Base-by-base conservation (phyloP, 176 grass and related monocot genomes). In the Hordeum marinum region DNA sequence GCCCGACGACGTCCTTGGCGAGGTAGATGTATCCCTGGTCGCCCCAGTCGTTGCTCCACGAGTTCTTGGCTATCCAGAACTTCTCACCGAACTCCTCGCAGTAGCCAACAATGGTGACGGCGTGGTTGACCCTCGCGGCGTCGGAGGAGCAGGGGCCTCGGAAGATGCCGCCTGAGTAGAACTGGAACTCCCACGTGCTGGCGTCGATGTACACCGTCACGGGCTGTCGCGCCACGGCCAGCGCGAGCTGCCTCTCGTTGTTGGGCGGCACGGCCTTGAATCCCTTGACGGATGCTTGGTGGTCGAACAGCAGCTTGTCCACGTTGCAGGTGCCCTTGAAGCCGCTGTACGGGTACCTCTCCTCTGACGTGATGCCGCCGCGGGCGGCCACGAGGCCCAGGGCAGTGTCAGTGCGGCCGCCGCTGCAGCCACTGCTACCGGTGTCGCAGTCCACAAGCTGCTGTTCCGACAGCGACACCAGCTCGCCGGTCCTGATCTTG, bases 41-140 rank as follows among this genome's bases (percentile, higher is more conserved):
- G 39, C 88, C 88, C 88, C 88, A 90, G 24, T 58, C 74, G 11
- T 32, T 42, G 43, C 88, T 67, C 88, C 88, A 90, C 3, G 88
- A 90, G 46, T 90, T 90, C 73, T 90, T 90, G 21, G 77, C 78
- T 8, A 87, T 83, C 84, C 89, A 90, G 26, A 83, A 90, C 52
- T 87, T 26, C 32, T 35, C 81, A 26, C 29, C 60, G 4, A 11
- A 52, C 25, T 18, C 39, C 55, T 91, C 85, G 83, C 89, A 86
- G 57, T 91, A 91, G 13, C 85, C 85, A 25, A 91, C 76, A 14
- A 88, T 75, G 64, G 68, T 87, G 5, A 91, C 8, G 9, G 85
- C 89, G 34, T 91, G 89, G 82, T 88, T 79, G 14, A 88, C 55
- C n/a, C 45, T 39, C 59, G 1, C 11, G 7, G 43, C 29, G 1